Evolutionary conservation across 2,329 filamentous ascomycete species (phyloP), one percentile per base, ranked within the genome.

Genomic region (Neofusicoccum parvum): DNA sequence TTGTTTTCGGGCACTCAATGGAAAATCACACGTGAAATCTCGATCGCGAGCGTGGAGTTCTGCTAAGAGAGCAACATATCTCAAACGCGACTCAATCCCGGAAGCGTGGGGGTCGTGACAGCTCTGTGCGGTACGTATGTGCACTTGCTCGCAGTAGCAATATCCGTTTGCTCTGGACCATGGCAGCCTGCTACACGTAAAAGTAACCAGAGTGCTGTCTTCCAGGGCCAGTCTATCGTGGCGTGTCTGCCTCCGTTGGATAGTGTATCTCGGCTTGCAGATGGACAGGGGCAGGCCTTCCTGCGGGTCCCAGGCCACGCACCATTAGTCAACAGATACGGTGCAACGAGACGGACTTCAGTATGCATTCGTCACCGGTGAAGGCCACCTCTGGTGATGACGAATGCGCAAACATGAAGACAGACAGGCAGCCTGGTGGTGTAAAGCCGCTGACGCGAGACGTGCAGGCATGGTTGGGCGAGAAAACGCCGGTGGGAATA

Each of bases 281-380:
- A 7, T 5, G 41, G 2, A 48, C 56, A 39, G n/a, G 36, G 11
- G 1, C 17, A 54, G 43, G 41, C 11, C 7, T 20, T 36, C 41
- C 43, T 60, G 27, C 27, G n/a, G 36, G 32, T 20, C 2, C 5
- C 27, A 59, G 41, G 41, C 54, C 36, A 41, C 54, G 23, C 27
- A 10, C 5, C n/a, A 3, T 37, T 23, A 34, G 54, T 36, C 27
- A 20, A 27, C 56, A 37, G 43, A n/a, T 17, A 46, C 43, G 32
- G 32, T 20, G 34, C 34, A 11, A 46, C 23, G 14, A 6, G 27
- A 7, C 23, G 5, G 14, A 45, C 39, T 59, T 9, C 41, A 32
- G 23, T 37, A 36, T 15, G 43, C 41, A 48, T 60, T 60, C 23
- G 56, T 48, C 56, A 48, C 56, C 56, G 56, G 56, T 37, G 37